Evolutionary conservation across 2,329 filamentous ascomycete genomes (phyloP).

Genomic region (Aureobasidium subglaciale): DNA sequence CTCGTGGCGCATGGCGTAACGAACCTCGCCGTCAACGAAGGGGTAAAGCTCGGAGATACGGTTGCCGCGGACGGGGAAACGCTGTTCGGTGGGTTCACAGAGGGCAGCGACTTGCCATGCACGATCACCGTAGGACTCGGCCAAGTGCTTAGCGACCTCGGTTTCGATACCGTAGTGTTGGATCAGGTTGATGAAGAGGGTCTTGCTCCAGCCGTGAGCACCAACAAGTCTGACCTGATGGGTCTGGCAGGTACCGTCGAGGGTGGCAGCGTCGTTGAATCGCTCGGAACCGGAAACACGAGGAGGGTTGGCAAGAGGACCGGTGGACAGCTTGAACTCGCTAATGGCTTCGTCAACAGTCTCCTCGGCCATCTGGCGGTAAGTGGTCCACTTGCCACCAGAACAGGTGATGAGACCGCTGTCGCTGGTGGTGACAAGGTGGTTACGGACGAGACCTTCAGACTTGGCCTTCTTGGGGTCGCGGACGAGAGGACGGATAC

Average conservation of each 20-base stretch:
- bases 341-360: constrained; percentile 73
- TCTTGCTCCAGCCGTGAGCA: constrained; percentile 81
- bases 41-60: constrained; percentile 76
- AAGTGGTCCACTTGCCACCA: constrained; percentile 89
- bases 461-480: constrained; percentile 81
- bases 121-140: constrained; percentile 81
- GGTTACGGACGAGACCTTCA: constrained; percentile 80
- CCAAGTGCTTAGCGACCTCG: constrained; percentile 83
- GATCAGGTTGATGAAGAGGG: constrained; percentile 89
- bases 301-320: constrained; percentile 48
- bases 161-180: constrained; percentile 90
- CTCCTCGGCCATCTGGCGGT: constrained; percentile 88
- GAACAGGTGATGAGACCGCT: constrained; percentile 79
- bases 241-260: constrained; percentile 73
- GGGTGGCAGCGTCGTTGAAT: constrained; percentile 62
- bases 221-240: constrained; percentile 75
- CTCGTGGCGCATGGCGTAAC: constrained; percentile 81
- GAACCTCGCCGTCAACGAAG: constrained; percentile 85
- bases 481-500: constrained; percentile 77
- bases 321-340: constrained; percentile 56
- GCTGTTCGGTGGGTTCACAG: constrained; percentile 65
- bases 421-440: constrained; percentile 70
- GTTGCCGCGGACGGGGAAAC: constrained; percentile 77
- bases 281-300: constrained; percentile 62
- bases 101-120: constrained; percentile 85